Base-by-base conservation (phyloP, 1,139 yeast genomes). In the Pichia sp. region DNA sequence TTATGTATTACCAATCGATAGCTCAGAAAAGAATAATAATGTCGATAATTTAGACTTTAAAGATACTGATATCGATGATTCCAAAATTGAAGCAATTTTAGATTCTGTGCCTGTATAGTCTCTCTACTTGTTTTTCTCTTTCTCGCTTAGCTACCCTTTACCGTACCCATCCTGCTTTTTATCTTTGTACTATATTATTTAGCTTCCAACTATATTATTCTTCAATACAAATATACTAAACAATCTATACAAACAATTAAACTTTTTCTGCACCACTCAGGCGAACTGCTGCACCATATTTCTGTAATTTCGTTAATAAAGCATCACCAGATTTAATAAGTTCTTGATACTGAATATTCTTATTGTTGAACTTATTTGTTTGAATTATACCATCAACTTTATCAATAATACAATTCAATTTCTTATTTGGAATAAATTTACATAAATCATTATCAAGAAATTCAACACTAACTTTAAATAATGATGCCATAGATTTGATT, bases 271-370 rank as follows among this genome's bases (percentile, higher is more conserved):
- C 86, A 36, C 97, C 96, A 58, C 94, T 82, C 56, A 91, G 74
- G 62, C 93, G 84, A 40, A 91, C 97, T 14, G 97, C 96, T 31
- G 97, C 96, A 38, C 96, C 96, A 57, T 91, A 91, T 64, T 89
- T 91, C 61, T 93, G 98, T 58, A 93, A 72, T 63, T 91, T 91
- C 24, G 98, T 91, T 63, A 93, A 77, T 54, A 93, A 71, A 12
- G 80, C 78, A 60, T 93, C 98, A 48, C 98, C 98, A 60, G 84
- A 95, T 62, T 85, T 86, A 56, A 93, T 82, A 56, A 93, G 72
- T 50, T 71, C 67, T 60, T 88, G 95, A 62, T 89, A 93, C 64
- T 91, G 97, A 44, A 85, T 84, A 60, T 93, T 91, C 66, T 93
- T 91, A 64, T 84, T 88, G 62, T 91, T 98, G 3, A 96, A 96